phyloP scores from a whole-genome alignment of 2,329 filamentous ascomycete species.

The Pestalotiopsis fici region DNA sequence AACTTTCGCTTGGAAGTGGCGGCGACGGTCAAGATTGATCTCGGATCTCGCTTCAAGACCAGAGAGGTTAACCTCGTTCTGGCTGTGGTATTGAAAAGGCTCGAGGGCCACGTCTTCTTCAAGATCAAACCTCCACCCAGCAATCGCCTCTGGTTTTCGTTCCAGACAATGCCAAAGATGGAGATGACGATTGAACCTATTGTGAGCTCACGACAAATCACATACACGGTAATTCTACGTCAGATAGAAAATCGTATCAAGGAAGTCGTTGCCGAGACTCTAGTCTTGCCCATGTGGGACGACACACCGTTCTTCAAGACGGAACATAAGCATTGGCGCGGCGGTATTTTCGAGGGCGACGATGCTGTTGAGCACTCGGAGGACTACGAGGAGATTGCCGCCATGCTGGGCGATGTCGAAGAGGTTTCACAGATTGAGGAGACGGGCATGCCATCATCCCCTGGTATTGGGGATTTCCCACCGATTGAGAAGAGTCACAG shows the following conservation, averaged over 20 bases:
- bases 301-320: conserved; percentile 91
- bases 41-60: conserved; percentile 85
- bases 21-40: conserved; percentile 88
- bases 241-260: conserved; percentile 95
- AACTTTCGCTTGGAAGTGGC: conserved; percentile 89
- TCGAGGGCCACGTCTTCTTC: conserved; percentile 83
- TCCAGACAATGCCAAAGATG: conserved; percentile 91
- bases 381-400: conserved; percentile 37
- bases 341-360: conserved; percentile 75
- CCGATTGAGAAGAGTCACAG: conserved; percentile 59
- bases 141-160: conserved; percentile 94
- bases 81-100: conserved; percentile 78
- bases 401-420: conserved; percentile 48
- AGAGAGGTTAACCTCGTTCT: conserved; percentile 88
- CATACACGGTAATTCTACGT: conserved; percentile 86
- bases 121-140: conserved; percentile 94
- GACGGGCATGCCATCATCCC: conserved; percentile 26
- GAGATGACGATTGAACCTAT: conserved; percentile 95
- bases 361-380: conserved; percentile 41
- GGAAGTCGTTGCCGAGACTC: conserved; percentile 87
- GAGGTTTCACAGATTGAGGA: conserved; percentile 48
- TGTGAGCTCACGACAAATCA: conserved; percentile 92
- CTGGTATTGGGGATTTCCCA: conserved; percentile 39
- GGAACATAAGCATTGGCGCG: conserved; percentile 74
- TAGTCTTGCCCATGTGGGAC: conserved; percentile 95